These are phyloP conservation scores for Daedalea quercina DNA, from an alignment of 768 basidiomycete species.

Conservation along the genomic window DNA sequence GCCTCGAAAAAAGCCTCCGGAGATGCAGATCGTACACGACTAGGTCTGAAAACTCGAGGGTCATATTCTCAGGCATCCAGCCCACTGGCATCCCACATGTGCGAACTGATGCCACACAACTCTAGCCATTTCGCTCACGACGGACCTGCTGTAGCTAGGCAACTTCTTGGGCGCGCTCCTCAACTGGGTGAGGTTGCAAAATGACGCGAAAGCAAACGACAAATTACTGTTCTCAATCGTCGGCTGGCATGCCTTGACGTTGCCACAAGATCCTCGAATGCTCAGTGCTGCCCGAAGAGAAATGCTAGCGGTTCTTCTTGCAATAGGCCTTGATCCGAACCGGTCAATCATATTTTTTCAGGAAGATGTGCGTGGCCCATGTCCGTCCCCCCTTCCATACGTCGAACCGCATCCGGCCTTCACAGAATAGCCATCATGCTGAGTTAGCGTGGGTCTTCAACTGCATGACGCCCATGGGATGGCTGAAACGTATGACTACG, in stretches of 20 bases:
- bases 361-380: slow-evolving; percentile 59
- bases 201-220: slow-evolving; percentile 48
- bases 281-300: slow-evolving; percentile 61
- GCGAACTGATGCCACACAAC: slow-evolving; percentile 15
- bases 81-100: slow-evolving; percentile 92
- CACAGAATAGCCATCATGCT: slow-evolving; percentile 73
- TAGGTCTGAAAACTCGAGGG: slow-evolving; percentile 17
- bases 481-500: slow-evolving; percentile 86
- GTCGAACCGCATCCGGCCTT: background rate
- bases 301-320: slow-evolving; percentile 77
- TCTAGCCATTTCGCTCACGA: background rate
- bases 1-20: too few species aligned
- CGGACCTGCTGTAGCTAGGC: slow-evolving; percentile 54
- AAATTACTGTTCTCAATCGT: slow-evolving; percentile 80
- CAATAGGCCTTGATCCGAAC: slow-evolving; percentile 77
- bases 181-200: slow-evolving; percentile 84
- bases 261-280: slow-evolving; percentile 74
- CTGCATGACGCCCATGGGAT: slow-evolving; percentile 79
- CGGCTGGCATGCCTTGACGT: slow-evolving; percentile 90
- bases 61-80: slow-evolving; percentile 88
- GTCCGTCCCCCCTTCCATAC: background rate
- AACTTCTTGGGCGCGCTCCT: slow-evolving; percentile 89
- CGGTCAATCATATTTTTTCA: slow-evolving; percentile 78
- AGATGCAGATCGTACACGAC: background rate
- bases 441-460: slow-evolving; percentile 89